phyloP scores from a whole-genome alignment of 805 yeast genomes.

The Lipomyces sp. region DNA sequence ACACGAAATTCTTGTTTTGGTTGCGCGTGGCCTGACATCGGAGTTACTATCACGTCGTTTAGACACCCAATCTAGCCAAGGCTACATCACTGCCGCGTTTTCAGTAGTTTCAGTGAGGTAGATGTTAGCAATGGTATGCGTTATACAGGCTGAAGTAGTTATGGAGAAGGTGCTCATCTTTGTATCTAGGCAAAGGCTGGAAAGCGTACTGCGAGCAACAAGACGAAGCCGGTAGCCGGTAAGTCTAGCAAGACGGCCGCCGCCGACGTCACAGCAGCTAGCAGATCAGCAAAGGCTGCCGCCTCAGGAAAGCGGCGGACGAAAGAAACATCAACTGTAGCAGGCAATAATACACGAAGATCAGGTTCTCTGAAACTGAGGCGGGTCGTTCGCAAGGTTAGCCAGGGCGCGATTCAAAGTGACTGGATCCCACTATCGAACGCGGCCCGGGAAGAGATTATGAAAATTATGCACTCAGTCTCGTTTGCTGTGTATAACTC shows the following conservation, averaged over 20 bases:
- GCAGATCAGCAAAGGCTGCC: neutral
- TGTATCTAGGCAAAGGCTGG: neutral
- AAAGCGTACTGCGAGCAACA: neutral
- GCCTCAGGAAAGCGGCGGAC: neutral
- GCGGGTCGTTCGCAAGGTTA: conserved; percentile 19
- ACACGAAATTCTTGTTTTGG: neutral
- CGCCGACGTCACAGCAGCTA: neutral
- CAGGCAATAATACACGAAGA: neutral
- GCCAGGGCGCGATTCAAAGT: conserved; percentile 9
- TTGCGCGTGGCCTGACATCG: neutral
- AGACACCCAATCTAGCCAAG: neutral
- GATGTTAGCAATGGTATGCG: neutral
- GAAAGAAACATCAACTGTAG: neutral
- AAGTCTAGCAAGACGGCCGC: neutral
- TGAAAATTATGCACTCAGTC: conserved; percentile 15
- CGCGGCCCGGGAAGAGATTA: conserved; percentile 22
- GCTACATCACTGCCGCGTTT: neutral
- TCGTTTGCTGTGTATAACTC: conserved; percentile 24
- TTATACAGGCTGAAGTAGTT: neutral
- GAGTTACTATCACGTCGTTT: neutral
- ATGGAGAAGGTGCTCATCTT: neutral
- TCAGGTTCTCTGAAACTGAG: conserved; percentile 3
- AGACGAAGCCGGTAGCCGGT: neutral
- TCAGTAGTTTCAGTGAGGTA: neutral
- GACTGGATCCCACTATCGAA: conserved; percentile 26